A percentile compares a stretch with the other conserved stretches of the same genome.
Conservation (phyloP, 176 grass and related monocot genomes). For the Alloteropsis semialata region DNA sequence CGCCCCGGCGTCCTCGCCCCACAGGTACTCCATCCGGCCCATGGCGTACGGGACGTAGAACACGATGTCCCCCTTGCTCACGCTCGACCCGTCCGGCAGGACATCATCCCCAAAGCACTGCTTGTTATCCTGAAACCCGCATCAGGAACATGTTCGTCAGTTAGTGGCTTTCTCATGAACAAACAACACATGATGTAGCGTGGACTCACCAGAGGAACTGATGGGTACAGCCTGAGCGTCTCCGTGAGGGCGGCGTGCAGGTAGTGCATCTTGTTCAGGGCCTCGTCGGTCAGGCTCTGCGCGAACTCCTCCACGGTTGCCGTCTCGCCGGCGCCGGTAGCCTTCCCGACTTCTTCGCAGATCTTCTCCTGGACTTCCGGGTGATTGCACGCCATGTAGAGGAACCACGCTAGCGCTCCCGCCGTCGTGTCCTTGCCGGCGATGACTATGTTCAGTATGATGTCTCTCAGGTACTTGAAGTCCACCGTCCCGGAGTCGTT, state of each 20-base stretch:
- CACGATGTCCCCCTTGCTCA: constrained; percentile 60
- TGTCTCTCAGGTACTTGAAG: constrained; percentile 56
- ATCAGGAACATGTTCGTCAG: not conserved
- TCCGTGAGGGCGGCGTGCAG: constrained; percentile 58
- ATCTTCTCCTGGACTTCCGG: constrained; percentile 53
- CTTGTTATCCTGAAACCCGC: constrained; percentile 49
- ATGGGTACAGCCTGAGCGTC: constrained; percentile 61
- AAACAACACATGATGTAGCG: too few species aligned
- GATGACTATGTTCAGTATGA: constrained; percentile 60
- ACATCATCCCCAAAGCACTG: constrained; percentile 63
- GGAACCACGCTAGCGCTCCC: constrained; percentile 54
- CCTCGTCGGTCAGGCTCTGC: constrained; percentile 47
- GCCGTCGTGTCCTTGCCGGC: constrained; percentile 68
- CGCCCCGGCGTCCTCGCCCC: constrained; percentile 49
- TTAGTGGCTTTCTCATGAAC: too few species aligned
- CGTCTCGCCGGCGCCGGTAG: not conserved
- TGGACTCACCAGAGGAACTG: constrained; percentile 46
- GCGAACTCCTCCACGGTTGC: constrained; percentile 39
- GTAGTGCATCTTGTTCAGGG: constrained; percentile 68
- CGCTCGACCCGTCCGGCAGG: constrained; percentile 42
- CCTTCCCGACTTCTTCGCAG: constrained; percentile 27
- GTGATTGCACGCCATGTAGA: constrained; percentile 68
- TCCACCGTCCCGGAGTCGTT: constrained; percentile 32
- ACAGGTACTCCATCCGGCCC: constrained; percentile 68
- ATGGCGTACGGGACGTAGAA: constrained; percentile 67